These are phyloP conservation scores for Paralagenidium karlingii DNA, from an alignment of 352 stramenopile species.

Conservation along the genomic window DNA sequence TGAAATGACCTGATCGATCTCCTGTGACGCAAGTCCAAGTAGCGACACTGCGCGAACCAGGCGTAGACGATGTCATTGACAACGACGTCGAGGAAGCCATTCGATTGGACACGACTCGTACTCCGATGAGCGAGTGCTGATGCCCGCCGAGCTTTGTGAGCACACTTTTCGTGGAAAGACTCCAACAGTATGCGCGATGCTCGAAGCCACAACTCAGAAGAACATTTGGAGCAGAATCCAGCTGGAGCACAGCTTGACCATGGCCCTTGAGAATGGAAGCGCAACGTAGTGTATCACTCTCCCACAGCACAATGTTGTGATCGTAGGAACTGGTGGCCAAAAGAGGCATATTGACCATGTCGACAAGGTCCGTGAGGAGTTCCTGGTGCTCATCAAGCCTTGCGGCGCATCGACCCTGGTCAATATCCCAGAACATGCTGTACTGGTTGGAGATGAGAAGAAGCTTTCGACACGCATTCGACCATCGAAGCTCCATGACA, in stretches of 20 bases:
- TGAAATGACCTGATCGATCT: conserved; percentile 60
- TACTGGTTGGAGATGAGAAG: conserved; percentile 12
- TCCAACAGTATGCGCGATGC: conserved; percentile 74
- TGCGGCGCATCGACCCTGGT: conserved; percentile 16
- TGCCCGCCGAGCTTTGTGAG: conserved; percentile 51
- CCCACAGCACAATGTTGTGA: conserved; percentile 59
- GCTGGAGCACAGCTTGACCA: conserved; percentile 37
- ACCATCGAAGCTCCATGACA: conserved; percentile 43
- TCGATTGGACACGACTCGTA: conserved; percentile 36
- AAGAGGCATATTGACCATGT: conserved; percentile 31
- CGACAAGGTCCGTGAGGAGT: conserved; percentile 36
- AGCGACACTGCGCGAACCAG: not conserved
- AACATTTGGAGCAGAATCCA: conserved; percentile 41
- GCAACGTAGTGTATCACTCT: conserved; percentile 26
- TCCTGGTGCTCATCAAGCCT: conserved; percentile 23
- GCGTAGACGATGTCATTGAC: not conserved
- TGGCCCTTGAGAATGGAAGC: conserved; percentile 53
- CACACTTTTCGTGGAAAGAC: conserved; percentile 22
- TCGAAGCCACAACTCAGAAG: conserved; percentile 73
- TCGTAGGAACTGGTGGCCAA: conserved; percentile 72
- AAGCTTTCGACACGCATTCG: conserved; percentile 26
- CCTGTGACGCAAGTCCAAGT: conserved; percentile 35
- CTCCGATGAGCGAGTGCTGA: conserved; percentile 48
- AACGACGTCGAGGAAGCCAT: too few species aligned
- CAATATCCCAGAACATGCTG: conserved; percentile 54